Conservation (phyloP, 768 basidiomycete species). For the Nidularia pulvinata region DNA sequence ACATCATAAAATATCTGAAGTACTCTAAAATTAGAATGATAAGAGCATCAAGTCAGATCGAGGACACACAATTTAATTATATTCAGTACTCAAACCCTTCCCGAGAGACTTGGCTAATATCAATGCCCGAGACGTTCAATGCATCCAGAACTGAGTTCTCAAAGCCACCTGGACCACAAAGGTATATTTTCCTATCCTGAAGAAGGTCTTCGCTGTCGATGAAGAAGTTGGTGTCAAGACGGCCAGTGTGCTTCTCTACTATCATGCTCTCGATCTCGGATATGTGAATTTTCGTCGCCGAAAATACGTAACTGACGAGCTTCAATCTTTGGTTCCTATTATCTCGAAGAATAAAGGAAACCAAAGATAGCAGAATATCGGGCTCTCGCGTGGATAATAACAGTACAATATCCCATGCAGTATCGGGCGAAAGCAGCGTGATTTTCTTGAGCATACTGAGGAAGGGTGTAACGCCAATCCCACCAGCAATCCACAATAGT, state of each 20-base stretch:
- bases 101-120: no score
- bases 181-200: slow-evolving; percentile 27
- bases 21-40: no score
- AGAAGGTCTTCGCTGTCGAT: slow-evolving; percentile 8
- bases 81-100: no score
- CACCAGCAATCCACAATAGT: slow-evolving; percentile 62
- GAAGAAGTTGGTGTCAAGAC: slow-evolving; percentile 15
- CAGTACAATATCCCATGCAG: slow-evolving; percentile 38
- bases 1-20: no score
- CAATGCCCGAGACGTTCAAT: slow-evolving; percentile 14
- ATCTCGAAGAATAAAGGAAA: slow-evolving; percentile 23
- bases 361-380: slow-evolving; percentile 41
- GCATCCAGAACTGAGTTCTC: slow-evolving; percentile 33
- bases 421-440: slow-evolving; percentile 2
- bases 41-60: no score
- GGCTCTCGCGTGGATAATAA: slow-evolving; percentile 55
- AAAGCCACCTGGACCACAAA: slow-evolving; percentile 52
- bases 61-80: no score
- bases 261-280: slow-evolving; percentile 6
- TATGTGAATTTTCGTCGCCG: slow-evolving; percentile 4
- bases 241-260: slow-evolving; percentile 13
- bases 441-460: slow-evolving; percentile 44
- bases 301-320: slow-evolving; percentile 41
- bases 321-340: slow-evolving; percentile 8
- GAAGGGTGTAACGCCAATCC: slow-evolving; percentile 67